Evolutionary conservation across 1,284 basidiomycete genomes (phyloP).

Genomic region (Boletus semigastroideus): DNA sequence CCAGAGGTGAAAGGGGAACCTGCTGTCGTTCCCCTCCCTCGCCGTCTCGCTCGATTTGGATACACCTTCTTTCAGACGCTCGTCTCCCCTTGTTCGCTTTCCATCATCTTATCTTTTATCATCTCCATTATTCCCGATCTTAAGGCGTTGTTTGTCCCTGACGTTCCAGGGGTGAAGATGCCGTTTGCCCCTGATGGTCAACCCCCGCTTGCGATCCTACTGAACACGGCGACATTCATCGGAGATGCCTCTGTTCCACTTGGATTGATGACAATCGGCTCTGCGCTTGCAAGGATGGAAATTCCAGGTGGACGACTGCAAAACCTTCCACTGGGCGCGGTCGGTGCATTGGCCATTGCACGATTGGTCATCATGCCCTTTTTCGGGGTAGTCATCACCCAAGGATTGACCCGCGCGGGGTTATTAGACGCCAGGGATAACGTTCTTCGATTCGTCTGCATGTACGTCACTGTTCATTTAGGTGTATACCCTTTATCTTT

Average conservation of each 20-base stretch:
- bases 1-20: background rate
- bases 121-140: conserved; percentile 66
- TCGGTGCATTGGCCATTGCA: conserved; percentile 55
- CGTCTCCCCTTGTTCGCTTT: conserved; percentile 54
- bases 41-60: conserved; percentile 14
- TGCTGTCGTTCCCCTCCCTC: background rate
- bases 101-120: conserved; percentile 66
- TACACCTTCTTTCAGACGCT: conserved; percentile 43
- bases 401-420: conserved; percentile 48
- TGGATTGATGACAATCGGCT: conserved; percentile 72
- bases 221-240: conserved; percentile 67
- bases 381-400: conserved; percentile 63
- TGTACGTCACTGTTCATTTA: conserved; percentile 43
- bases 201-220: conserved; percentile 68
- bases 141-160: conserved; percentile 67
- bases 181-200: conserved; percentile 71
- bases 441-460: conserved; percentile 68
- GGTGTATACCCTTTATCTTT: background rate
- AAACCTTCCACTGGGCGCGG: conserved; percentile 65
- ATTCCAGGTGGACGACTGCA: conserved; percentile 50
- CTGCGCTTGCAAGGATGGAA: conserved; percentile 67
- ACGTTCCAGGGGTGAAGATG: conserved; percentile 49
- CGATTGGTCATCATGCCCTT: conserved; percentile 72
- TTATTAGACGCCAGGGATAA: conserved; percentile 57
- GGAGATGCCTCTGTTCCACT: conserved; percentile 74